Evolutionary conservation across 1,139 yeast species (phyloP).

Genomic region (Blastobotrys apis): DNA sequence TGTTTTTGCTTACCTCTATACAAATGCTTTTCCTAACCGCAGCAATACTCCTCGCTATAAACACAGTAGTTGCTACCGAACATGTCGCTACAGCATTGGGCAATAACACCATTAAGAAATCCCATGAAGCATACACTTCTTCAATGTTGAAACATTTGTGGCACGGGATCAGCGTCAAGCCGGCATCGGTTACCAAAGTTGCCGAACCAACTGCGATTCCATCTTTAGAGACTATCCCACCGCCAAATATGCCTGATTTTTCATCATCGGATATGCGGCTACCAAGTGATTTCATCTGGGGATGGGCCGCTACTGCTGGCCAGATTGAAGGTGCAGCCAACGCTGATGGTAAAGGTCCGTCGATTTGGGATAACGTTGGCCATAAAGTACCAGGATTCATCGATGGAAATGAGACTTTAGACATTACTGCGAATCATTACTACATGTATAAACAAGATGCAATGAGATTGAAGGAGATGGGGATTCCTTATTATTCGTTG

Average conservation of each 20-base stretch:
- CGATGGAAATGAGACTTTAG: conserved; percentile 32
- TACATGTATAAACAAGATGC: conserved; percentile 38
- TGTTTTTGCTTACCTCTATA: too few relatives aligned
- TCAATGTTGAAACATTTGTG: conserved; percentile 5
- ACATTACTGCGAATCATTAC: conserved; percentile 37
- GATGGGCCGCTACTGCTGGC: conserved; percentile 27
- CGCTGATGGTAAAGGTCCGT: conserved; percentile 38
- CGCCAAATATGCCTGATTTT: conserved; percentile 20
- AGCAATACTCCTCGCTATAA: too few relatives aligned
- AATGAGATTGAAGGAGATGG: conserved; percentile 36
- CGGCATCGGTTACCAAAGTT: conserved; percentile 15
- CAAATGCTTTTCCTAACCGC: too few relatives aligned
- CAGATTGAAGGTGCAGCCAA: conserved; percentile 41
- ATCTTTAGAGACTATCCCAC: conserved; percentile 17
- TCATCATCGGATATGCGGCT: conserved; percentile 2
- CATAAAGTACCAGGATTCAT: conserved; percentile 23
- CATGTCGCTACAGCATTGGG: too few relatives aligned
- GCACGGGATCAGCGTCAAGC: not conserved
- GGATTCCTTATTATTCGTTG: conserved; percentile 37
- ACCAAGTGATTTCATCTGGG: conserved; percentile 27
- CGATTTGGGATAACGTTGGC: conserved; percentile 32
- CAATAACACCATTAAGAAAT: too few relatives aligned
- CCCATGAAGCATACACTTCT: conserved; percentile 11
- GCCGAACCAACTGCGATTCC: conserved; percentile 19
- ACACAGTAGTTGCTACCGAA: too few relatives aligned